Conservation (phyloP, 78 protist genomes). For the Cyanophora paradoxa region DNA sequence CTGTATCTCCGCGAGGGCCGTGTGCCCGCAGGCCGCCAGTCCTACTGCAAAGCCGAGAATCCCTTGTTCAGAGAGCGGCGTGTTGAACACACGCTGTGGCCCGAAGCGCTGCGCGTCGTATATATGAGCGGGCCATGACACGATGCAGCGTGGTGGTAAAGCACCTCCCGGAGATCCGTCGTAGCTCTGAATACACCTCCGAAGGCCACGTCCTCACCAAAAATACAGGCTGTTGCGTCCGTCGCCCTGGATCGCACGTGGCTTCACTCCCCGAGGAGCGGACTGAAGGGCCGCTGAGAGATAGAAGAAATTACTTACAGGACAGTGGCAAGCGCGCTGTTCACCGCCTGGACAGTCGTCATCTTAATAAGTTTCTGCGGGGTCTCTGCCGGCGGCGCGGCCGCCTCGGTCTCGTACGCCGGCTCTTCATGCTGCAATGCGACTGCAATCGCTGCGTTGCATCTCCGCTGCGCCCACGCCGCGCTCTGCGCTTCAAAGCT, state of each 20-base stretch:
- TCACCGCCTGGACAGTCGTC: not conserved
- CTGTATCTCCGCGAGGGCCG: constrained; percentile 94
- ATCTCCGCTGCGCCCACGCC: no score
- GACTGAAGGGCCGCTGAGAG: no score
- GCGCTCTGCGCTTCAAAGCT: no score
- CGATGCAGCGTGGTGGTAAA: not conserved
- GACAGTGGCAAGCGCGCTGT: no score
- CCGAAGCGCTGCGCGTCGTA: constrained; percentile 56
- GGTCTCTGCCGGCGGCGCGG: no score
- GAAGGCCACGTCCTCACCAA: constrained; percentile 96
- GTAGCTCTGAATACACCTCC: constrained; percentile 96
- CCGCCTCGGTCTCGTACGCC: no score
- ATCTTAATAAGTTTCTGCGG: no score
- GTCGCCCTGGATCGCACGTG: no score
- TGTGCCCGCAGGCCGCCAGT: constrained; percentile 78
- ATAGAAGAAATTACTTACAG: no score
- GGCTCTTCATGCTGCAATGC: no score
- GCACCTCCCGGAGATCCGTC: constrained; percentile 50
- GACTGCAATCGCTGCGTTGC: no score
- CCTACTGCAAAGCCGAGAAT: constrained; percentile 86
- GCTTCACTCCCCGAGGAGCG: no score
- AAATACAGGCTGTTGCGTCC: constrained; percentile 48
- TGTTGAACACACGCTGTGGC: constrained; percentile 83
- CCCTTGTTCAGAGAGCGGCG: constrained; percentile 95
- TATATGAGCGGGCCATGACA: not conserved